Percentiles rank a stretch among this genome's conserved stretches.
Evolutionary conservation across 495 filamentous ascomycete genomes (phyloP).

Genomic region (Thozetella sp.): DNA sequence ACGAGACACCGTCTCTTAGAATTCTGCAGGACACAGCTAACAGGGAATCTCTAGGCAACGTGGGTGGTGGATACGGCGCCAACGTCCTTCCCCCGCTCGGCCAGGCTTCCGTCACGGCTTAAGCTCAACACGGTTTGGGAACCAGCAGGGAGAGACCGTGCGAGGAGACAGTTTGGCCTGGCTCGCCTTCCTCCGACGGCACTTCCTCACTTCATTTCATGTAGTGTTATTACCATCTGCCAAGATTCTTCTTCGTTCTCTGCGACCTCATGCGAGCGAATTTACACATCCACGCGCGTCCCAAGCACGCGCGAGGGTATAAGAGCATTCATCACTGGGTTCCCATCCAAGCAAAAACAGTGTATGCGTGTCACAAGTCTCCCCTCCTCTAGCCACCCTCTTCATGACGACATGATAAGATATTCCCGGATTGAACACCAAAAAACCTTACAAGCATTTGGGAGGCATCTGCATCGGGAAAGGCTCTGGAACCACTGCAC

Average conservation of each 20-base stretch:
- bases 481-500: not conserved
- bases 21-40: slow-evolving; percentile 19
- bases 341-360: not conserved
- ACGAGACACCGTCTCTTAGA: slow-evolving; percentile 6
- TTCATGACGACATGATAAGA: slow-evolving; percentile 6
- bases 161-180: slow-evolving; percentile 8
- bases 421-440: not conserved
- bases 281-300: not conserved
- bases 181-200: slow-evolving; percentile 12
- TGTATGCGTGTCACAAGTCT: not conserved
- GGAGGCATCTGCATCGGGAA: no score
- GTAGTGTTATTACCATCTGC: slow-evolving; percentile 28
- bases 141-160: slow-evolving; percentile 11
- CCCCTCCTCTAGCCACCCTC: not conserved
- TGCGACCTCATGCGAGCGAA: not conserved
- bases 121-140: slow-evolving; percentile 13
- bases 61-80: slow-evolving; percentile 60
- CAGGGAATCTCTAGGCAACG: slow-evolving; percentile 57
- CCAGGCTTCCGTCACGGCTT: slow-evolving; percentile 22
- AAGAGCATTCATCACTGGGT: slow-evolving; percentile 3
- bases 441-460: not conserved
- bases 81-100: slow-evolving; percentile 63
- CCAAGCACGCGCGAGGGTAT: not conserved
- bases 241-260: slow-evolving; percentile 9
- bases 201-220: slow-evolving; percentile 30